Base-by-base conservation (phyloP, 2,329 filamentous ascomycete species). In the Tolypocladium tundrense region DNA sequence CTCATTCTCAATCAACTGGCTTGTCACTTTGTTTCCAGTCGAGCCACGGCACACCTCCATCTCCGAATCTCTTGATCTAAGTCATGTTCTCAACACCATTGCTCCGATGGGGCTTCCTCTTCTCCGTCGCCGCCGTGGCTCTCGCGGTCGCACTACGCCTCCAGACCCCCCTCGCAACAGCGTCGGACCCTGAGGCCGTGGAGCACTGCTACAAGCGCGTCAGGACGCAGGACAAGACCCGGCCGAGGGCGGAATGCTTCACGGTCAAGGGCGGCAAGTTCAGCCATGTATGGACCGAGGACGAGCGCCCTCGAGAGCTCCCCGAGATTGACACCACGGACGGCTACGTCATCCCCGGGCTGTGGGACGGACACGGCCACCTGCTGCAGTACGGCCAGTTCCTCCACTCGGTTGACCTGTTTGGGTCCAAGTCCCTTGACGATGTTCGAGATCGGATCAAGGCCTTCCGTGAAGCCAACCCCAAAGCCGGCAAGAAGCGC, bases 311-410 rank as follows among this genome's bases (percentile, higher is more conserved):
- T 64, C 21, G 5, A 13, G 11, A 10, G 16, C 2, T 68, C 2
- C 63, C 68, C 27, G 65, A 68, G 21, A 43, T n/a, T 21, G 45
- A 45, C 8, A 41, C 21, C 7, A n/a, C 42, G 13, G 60, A 66
- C 27, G 84, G 84, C 0, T 78, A 82, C 62, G 85, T 81, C 1
- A 80, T 88, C 33, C 87, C 87, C 0, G 86, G 86, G 0, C 73
- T 90, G 1, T 88, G 86, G 81, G 87, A 90, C 62, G 86, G 85
- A 0, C 87, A 89, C 67, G 87, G 84, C 0, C 87, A 89, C 66
- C 71, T 89, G 53, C 67, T 86, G 21, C 79, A 81, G 63, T 88
- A 86, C 67, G 87, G 83, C 55, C 85, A 88, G 69, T 85, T 86
- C 64, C 72, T 88, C 42, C 80, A 86, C 64, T 86, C 83, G 5